Evolutionary conservation across 495 filamentous ascomycete species (phyloP), one percentile per base, ranked within the genome.

Genomic region (Daldinia childiae): DNA sequence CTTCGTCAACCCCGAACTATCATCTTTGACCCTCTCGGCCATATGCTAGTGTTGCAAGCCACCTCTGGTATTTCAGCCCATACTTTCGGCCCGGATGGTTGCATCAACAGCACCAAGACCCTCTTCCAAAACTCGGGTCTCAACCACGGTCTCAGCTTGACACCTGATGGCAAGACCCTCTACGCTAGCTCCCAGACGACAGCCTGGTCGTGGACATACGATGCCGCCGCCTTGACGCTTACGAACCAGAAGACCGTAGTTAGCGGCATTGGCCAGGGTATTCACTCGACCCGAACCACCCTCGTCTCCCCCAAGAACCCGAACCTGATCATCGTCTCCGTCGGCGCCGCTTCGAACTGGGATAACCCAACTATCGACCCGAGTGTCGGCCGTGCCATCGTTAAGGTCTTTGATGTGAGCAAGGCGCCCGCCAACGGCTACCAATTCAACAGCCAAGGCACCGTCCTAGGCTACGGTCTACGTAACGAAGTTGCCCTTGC

Each of bases 71-170:
- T 92, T 36, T 80, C 81, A 0, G 82, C 81, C 14, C 77, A 90
- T 64, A 82, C 74, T 2, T 77, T 91, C 26, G 82, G 81, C 14
- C 81, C 86, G 26, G 77, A 82, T 38, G 86, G 83, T 6, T 81
- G 79, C 70, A 62, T 91, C 85, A 71, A 79, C 83, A 64, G 78
- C 73, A 73, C 76, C 72, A 70, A 79, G 74, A 76, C 81, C 69
- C 36, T 78, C 72, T 59, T 77, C 80, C 43, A 73, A 77, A 67
- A 73, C 71, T 36, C 75, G 64, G 68, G 74, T 79, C 79, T 91
- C 0, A 90, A 90, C 72, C 90, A 92, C 77, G 90, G 90, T 19
- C 81, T 92, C 36, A 84, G 84, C 48, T 76, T 92, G n/a, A 87
- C 85, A 6, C 74, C 74, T 6, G 87, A 90, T 73, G 88, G 89